Evolutionary conservation across 176 grass and related monocot genomes (phyloP).

Genomic region (Phoenix dactylifera): DNA sequence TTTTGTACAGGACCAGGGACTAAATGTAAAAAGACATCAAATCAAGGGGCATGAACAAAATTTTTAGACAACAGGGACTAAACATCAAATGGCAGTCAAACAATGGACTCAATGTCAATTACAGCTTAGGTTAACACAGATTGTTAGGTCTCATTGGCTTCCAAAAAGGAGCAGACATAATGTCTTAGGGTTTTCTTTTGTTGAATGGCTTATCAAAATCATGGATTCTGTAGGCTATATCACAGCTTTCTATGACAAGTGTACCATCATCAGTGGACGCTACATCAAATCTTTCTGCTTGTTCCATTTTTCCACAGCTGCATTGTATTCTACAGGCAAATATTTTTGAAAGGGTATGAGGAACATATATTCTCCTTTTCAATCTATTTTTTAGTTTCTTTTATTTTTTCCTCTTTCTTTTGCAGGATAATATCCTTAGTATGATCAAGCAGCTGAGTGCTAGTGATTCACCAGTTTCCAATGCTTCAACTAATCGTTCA

Average conservation of each 20-base stretch:
- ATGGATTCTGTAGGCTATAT: slow-evolving; percentile 38
- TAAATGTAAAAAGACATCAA: too few relatives aligned
- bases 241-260: slow-evolving; percentile 42
- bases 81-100: too few relatives aligned
- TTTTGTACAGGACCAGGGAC: too few relatives aligned
- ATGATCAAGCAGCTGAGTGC: slow-evolving; percentile 53
- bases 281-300: slow-evolving; percentile 40
- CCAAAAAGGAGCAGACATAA: too few relatives aligned
- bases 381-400: background rate
- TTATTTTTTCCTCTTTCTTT: slow-evolving; percentile 1
- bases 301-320: slow-evolving; percentile 13
- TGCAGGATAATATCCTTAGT: slow-evolving; percentile 64
- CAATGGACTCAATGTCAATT: too few relatives aligned
- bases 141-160: too few relatives aligned
- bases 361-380: background rate
- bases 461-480: slow-evolving; percentile 43
- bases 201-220: background rate
- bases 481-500: slow-evolving; percentile 30
- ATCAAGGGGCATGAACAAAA: too few relatives aligned
- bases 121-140: too few relatives aligned
- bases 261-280: slow-evolving; percentile 44
- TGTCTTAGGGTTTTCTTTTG: too few relatives aligned
- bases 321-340: slow-evolving; percentile 9
- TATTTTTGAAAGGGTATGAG: slow-evolving; percentile 10
- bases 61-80: too few relatives aligned